Percentiles rank a stretch among this genome's conserved stretches.
phyloP scores from a whole-genome alignment of 108 stramenopile genomes.

The Skeletonema grethae region DNA sequence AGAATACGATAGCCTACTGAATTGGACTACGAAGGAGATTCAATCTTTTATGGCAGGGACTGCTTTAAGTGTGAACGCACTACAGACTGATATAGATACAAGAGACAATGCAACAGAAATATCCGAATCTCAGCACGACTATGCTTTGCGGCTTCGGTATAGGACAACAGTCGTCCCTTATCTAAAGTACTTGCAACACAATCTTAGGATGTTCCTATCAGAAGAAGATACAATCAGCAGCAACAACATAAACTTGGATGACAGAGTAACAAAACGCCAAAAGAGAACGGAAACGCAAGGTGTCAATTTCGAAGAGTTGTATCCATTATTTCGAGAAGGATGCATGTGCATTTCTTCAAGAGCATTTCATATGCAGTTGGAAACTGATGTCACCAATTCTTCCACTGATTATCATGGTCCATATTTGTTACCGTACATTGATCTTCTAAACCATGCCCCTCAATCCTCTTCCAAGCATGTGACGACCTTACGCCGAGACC shows the following conservation, averaged over 20 bases:
- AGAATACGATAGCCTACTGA: constrained; percentile 69
- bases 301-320: constrained; percentile 22
- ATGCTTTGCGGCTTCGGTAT: constrained; percentile 51
- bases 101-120: not conserved
- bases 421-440: constrained; percentile 79
- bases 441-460: constrained; percentile 76
- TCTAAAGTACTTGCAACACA: constrained; percentile 37
- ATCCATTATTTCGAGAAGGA: constrained; percentile 53
- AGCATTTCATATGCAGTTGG: constrained; percentile 70
- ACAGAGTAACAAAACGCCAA: constrained; percentile 26
- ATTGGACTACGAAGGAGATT: constrained; percentile 65
- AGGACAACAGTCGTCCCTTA: constrained; percentile 58
- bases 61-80: constrained; percentile 37
- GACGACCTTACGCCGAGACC: constrained; percentile 64
- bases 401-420: constrained; percentile 57
- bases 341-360: constrained; percentile 79
- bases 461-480: constrained; percentile 39
- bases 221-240: not conserved
- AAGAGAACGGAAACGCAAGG: constrained; percentile 10
- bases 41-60: constrained; percentile 61
- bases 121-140: constrained; percentile 13
- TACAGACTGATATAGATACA: not conserved
- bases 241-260: not conserved
- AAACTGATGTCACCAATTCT: not conserved
- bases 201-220: constrained; percentile 17